Evolutionary conservation across 306 rosid species (phyloP), one percentile per base, ranked within the genome.

Genomic region (Echinosophora koreensis): DNA sequence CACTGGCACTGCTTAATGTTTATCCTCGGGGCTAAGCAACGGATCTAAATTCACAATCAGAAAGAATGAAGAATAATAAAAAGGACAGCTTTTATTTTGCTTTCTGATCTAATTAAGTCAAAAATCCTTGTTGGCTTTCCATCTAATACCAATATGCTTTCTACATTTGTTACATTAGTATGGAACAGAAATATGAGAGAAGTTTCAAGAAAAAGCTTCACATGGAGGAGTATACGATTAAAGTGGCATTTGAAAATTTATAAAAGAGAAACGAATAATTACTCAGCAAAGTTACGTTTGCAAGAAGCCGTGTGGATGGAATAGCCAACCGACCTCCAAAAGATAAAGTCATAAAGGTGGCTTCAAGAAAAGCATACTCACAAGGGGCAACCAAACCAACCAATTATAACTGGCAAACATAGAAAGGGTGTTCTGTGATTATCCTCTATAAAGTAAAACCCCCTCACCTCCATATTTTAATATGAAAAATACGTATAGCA

Each of bases 1-100:
- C 35, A 9, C 17, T 57, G n/a, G n/a, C n/a, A n/a, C n/a, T n/a
- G n/a, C n/a, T n/a, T n/a, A n/a, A n/a, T n/a, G n/a, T n/a, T 74
- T 77, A 17, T 69, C 69, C 57, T 55, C 72, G 9, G 28, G 52
- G 17, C 73, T 51, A 89, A 82, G 85, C 11, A 72, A 84, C 78
- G 93, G 66, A 82, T 80, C 85, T 47, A 50, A 74, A 51, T 70
- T 55, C 8, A 64, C 8, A 69, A 49, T 52, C 54, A 42, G 12
- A 41, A 61, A 42, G 12, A 41, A 61, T 69, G 27, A 79, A 35
- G 28, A 51, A 60, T 41, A 51, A 60, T 41, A 15, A 50, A 56
- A 27, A 47, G 67, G 69, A 15, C 6, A 66, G 7, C 18, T 70
- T 77, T 71, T 77, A 35, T 52, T 51, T 69, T 75, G 54, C 46